phyloP scores from a whole-genome alignment of 2,329 filamentous ascomycete genomes.

The Trichoderma harzianum region DNA sequence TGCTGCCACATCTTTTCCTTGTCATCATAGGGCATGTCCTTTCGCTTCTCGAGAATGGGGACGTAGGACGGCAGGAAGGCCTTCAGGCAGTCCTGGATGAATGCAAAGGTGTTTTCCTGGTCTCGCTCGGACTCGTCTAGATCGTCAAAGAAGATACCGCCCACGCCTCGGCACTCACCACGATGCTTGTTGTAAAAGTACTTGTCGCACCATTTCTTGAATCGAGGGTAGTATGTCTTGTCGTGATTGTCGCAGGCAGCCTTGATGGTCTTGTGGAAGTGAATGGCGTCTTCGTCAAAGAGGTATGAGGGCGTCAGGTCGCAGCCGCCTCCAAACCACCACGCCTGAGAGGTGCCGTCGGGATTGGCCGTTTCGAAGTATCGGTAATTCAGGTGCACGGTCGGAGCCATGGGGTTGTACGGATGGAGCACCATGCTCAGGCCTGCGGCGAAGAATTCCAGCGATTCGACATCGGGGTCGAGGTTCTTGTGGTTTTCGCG shows the following conservation, averaged over 20 bases:
- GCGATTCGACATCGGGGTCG: slow-evolving; percentile 69
- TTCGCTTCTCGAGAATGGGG: slow-evolving; percentile 82
- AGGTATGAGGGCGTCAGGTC: slow-evolving; percentile 92
- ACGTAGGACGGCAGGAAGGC: slow-evolving; percentile 89
- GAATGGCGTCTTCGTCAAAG: slow-evolving; percentile 94
- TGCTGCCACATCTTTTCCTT: slow-evolving; percentile 96
- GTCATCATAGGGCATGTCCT: slow-evolving; percentile 85
- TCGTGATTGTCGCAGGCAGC: slow-evolving; percentile 91
- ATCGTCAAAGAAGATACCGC: slow-evolving; percentile 98
- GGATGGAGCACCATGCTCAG: slow-evolving; percentile 92
- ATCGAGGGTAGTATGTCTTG: slow-evolving; percentile 84
- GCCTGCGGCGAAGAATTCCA: slow-evolving; percentile 94
- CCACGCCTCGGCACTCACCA: slow-evolving; percentile 78
- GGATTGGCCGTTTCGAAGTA: slow-evolving; percentile 95
- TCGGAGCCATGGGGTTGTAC: slow-evolving; percentile 92
- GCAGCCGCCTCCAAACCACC: slow-evolving; percentile 97
- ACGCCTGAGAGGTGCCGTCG: slow-evolving; percentile 76
- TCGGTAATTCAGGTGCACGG: slow-evolving; percentile 95
- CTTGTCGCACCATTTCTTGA: slow-evolving; percentile 98
- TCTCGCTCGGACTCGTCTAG: slow-evolving; percentile 83
- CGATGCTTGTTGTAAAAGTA: slow-evolving; percentile 96
- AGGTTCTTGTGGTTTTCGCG: slow-evolving; percentile 91
- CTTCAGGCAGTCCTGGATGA: slow-evolving; percentile 78
- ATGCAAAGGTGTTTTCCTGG: slow-evolving; percentile 84
- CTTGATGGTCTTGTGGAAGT: slow-evolving; percentile 94